These are phyloP conservation scores for Pseudogymnoascus sp. DNA, from an alignment of 2,329 filamentous ascomycete species.

Conservation along the genomic window DNA sequence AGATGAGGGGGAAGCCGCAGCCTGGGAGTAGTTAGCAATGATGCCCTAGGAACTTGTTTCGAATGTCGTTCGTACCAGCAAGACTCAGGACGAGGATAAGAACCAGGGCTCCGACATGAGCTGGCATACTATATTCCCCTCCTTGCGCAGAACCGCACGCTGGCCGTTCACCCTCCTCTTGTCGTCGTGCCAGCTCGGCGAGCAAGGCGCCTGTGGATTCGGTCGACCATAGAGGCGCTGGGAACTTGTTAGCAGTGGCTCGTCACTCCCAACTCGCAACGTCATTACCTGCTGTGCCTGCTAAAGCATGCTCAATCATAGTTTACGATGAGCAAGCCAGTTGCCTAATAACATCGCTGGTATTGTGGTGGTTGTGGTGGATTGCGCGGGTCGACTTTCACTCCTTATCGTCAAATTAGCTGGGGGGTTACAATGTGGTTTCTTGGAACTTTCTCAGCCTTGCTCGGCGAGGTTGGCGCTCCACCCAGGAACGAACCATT, in stretches of 20 bases:
- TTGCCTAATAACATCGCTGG: constrained; percentile 1
- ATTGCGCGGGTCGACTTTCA: neutral
- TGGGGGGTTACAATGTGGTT: neutral
- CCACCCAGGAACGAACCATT: neutral
- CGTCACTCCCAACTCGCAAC: neutral
- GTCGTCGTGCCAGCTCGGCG: constrained; percentile 41
- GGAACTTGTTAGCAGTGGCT: constrained; percentile 11
- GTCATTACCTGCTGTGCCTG: constrained; percentile 4
- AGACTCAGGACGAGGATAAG: constrained; percentile 48
- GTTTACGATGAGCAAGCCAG: constrained; percentile 5
- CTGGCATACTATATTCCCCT: constrained; percentile 44
- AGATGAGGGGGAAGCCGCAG: constrained; percentile 29
- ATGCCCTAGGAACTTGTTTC: constrained; percentile 2
- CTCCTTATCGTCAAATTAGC: constrained; percentile 2
- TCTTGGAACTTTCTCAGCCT: constrained; percentile 1
- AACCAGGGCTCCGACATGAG: constrained; percentile 50
- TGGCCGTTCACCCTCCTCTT: constrained; percentile 36
- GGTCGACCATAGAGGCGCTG: constrained; percentile 21
- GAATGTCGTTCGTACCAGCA: constrained; percentile 29
- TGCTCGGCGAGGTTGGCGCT: neutral
- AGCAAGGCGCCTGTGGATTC: constrained; percentile 32
- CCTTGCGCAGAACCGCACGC: constrained; percentile 42
- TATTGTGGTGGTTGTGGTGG: neutral
- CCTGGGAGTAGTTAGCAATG: constrained; percentile 19
- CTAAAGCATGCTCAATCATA: constrained; percentile 10